Conservation (phyloP, 768 basidiomycete species). For the Calocybe indica region DNA sequence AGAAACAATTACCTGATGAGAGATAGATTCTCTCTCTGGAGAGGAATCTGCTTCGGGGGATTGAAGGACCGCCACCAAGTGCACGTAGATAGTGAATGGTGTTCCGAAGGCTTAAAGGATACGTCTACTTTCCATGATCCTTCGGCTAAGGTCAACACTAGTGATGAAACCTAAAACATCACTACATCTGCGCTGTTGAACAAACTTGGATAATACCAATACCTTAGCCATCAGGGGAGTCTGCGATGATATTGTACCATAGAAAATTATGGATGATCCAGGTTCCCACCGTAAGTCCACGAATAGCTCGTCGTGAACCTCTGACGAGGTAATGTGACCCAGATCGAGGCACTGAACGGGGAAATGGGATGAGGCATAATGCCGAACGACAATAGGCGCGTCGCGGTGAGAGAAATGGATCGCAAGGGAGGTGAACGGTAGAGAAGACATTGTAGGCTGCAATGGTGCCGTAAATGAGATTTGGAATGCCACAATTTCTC, state of each 20-base stretch:
- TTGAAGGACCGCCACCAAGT: constrained; percentile 18
- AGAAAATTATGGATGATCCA: constrained; percentile 49
- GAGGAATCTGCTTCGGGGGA: constrained; percentile 47
- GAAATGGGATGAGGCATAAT: constrained; percentile 20
- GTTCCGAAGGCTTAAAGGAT: constrained; percentile 38
- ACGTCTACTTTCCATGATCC: constrained; percentile 66
- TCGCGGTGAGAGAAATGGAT: constrained; percentile 49
- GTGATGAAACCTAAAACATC: constrained; percentile 35
- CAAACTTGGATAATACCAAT: constrained; percentile 12
- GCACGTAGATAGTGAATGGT: constrained; percentile 25
- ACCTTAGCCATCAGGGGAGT: constrained; percentile 51
- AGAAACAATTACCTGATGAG: constrained; percentile 39
- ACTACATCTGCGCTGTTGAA: not conserved
- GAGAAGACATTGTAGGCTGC: constrained; percentile 38
- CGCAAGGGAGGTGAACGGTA: constrained; percentile 57
- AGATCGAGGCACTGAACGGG: constrained; percentile 41
- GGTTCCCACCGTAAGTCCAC: constrained; percentile 54
- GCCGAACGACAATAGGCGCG: constrained; percentile 47
- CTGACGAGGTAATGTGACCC: constrained; percentile 26
- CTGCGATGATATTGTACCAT: constrained; percentile 52
- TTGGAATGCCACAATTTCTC: constrained; percentile 68
- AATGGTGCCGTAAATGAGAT: constrained; percentile 52
- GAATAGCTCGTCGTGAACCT: constrained; percentile 16
- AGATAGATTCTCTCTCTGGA: constrained; percentile 40
- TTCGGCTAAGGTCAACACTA: constrained; percentile 49